Evolutionary conservation across 2,329 filamentous ascomycete genomes (phyloP).

Genomic region (Pseudocercospora pini-densiflorae): DNA sequence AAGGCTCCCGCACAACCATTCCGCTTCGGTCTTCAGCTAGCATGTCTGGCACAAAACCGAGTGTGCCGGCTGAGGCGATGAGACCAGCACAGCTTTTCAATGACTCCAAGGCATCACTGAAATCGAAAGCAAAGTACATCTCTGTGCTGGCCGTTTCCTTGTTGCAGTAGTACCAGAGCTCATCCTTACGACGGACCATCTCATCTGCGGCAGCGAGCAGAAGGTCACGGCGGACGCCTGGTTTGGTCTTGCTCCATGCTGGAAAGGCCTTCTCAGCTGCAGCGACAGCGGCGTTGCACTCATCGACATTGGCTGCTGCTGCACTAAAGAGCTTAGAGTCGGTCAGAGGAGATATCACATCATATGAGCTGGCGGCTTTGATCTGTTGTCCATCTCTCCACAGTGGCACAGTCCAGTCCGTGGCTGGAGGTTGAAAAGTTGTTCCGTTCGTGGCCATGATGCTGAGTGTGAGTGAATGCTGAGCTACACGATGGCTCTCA

Average conservation of each 20-base stretch:
- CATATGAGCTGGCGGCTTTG: conserved; percentile 52
- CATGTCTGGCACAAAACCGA: conserved; percentile 50
- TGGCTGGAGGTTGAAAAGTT: conserved; percentile 10
- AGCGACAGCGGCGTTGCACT: conserved; percentile 60
- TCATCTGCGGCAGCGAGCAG: conserved; percentile 70
- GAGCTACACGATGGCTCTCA: too few species aligned
- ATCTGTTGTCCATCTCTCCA: conserved; percentile 53
- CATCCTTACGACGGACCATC: conserved; percentile 62
- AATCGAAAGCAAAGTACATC: conserved; percentile 43
- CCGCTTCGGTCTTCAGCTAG: conserved; percentile 61
- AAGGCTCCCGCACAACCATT: conserved; percentile 69
- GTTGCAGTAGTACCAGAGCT: conserved; percentile 64
- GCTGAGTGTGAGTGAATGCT: too few species aligned
- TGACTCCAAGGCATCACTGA: conserved; percentile 46
- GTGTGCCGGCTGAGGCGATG: conserved; percentile 50
- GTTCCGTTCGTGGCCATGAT: conserved; percentile 13
- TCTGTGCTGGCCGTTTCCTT: conserved; percentile 59
- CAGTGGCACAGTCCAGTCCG: conserved; percentile 42
- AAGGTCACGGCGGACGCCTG: conserved; percentile 67
- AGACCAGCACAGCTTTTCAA: conserved; percentile 57
- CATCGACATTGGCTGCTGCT: conserved; percentile 60
- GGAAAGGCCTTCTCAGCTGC: conserved; percentile 71
- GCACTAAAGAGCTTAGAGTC: conserved; percentile 58
- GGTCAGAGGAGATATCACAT: conserved; percentile 61
- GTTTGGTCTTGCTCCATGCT: conserved; percentile 67